Base-by-base conservation (phyloP, 805 yeast species). In the Saccharomyces jurei region DNA sequence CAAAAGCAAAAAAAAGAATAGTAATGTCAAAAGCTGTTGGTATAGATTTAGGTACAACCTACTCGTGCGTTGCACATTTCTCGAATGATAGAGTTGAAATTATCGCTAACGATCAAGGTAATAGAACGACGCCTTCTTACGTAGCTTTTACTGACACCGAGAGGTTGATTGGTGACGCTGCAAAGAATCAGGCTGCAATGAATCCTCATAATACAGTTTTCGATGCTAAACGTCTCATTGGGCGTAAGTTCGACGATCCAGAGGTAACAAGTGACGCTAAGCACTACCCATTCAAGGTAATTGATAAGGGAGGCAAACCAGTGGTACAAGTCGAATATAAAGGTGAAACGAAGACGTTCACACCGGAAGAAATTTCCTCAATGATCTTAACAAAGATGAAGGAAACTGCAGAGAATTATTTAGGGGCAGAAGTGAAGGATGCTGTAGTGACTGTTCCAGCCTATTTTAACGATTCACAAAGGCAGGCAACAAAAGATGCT, bases 401-500 rank as follows among this genome's bases (percentile, higher is more conserved):
- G 79, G 90, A 84, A 75, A 86, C 88, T 61, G 97, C 97, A 56
- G 96, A 90, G 78, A 84, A 84, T 59, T 88, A 78, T 76, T 79
- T 90, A 62, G 97, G 97, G 68, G 76, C 80, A 63, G 77, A 76
- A 63, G 95, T 90, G 54, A 84, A 82, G 54, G 92, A 90, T 69
- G 97, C 97, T 50, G 97, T 90, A 63, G 87, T 90, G 67, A 91
- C 97, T 52, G 97, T 90, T 62, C 97, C 97, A 53, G 97, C 97
- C 57, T 90, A 90, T 78, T 90, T 90, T 81, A 91, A 91, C 77
- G 97, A 90, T 75, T 89, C 97, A 54, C 97, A 91, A 78, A 88
- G 97, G 80, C 97, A 91, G 78, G 97, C 97, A 58, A 90, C 97
- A 69, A 91, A 90, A 81, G 97, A 90, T 74, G 96, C 97, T 57